Evolutionary conservation across 2,329 filamentous ascomycete species (phyloP), one percentile per base, ranked within the genome.

Genomic region (Parastagonospora nodorum): DNA sequence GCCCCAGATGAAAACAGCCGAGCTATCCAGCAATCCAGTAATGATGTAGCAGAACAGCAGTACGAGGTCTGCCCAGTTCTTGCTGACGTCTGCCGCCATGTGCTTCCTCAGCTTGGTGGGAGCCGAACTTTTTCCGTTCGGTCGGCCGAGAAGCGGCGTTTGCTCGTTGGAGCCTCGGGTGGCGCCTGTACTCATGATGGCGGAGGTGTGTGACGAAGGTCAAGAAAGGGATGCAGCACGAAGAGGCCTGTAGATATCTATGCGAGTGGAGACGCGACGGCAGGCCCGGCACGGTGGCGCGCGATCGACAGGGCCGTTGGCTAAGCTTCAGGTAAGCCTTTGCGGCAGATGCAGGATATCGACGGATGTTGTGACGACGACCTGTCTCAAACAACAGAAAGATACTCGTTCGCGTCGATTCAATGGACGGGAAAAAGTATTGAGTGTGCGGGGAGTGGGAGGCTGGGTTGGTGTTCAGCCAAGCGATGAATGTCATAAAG

Each of bases 21-120:
- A 85, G 73, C 87, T 90, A 73, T 93, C 89, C 7, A 91, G 80
- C 9, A 93, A 77, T 4, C 89, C 89, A 0, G 89, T 92, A 67
- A 92, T 87, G 57, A 89, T 75, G 69, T 92, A 92, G 74, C 88
- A 90, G 27, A 84, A 75, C 4, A 93, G 76, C 33, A 93, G 78
- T 15, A 90, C 76, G 1, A 89, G 56, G 64, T 93, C 89, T 11
- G 85, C 84, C 80, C 85, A 82, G 38, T 82, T 78, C 27, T 85
- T 83, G 51, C 77, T 79, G 47, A 90, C 77, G 48, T 88, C 78
- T n/a, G 60, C 63, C 2, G 57, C 67, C 54, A 78, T 64, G 55
- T 79, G 72, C 43, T 57, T 59, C 42, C 54, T 56, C 36, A 73
- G 46, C 16, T 50, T 57, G 2, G 46, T 45, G 4, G 30, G 15